Evolutionary conservation across 257 asterid species (phyloP).

Genomic region (Solanum dulcamara): DNA sequence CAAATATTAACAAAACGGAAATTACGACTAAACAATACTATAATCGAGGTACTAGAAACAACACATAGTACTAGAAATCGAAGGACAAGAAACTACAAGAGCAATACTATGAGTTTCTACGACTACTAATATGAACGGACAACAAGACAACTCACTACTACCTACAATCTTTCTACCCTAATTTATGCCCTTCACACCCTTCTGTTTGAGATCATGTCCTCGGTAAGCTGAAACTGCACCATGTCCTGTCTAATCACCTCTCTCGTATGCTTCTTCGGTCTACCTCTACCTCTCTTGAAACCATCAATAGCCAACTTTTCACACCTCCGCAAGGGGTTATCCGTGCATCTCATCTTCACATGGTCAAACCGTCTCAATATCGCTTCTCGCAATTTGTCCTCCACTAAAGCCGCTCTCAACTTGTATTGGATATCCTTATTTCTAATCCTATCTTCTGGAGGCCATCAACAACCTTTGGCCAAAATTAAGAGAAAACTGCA

Average conservation of each 20-base stretch:
- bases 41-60: neutral
- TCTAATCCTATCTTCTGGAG: neutral
- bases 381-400: neutral
- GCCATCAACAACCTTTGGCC: neutral
- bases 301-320: neutral
- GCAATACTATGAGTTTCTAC: neutral
- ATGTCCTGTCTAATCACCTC: neutral
- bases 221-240: neutral
- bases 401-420: neutral
- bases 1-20: too few species aligned
- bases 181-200: neutral
- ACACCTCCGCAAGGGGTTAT: neutral
- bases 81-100: neutral
- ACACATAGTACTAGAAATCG: too few species aligned
- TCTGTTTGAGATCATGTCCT: neutral
- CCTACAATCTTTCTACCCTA: neutral
- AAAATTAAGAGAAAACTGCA: neutral
- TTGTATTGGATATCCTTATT: neutral
- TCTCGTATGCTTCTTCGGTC: neutral
- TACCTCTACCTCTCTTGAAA: neutral
- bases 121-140: neutral
- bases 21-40: neutral
- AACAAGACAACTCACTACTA: neutral
- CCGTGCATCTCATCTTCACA: neutral
- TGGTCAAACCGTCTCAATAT: neutral